Evolutionary conservation across 192 early-diverging fungal species (phyloP).

Genomic region (Coemansia sp.): DNA sequence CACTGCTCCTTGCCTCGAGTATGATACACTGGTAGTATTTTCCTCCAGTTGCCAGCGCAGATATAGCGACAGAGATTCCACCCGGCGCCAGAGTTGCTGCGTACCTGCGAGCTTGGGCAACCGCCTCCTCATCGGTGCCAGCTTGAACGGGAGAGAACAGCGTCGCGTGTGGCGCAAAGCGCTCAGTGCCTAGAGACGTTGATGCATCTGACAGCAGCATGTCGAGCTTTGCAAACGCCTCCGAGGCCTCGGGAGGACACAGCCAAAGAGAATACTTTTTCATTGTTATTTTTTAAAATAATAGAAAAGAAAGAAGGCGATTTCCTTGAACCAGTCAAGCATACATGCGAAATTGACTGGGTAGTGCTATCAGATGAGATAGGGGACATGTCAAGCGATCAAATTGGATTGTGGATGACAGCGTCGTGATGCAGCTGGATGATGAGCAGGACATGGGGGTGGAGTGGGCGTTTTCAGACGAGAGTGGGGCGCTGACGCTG

Average conservation of each 20-base stretch:
- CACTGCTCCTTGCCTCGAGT: slow-evolving; percentile 7
- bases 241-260: slow-evolving; percentile 20
- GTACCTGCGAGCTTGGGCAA: slow-evolving; percentile 20
- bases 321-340: no score
- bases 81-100: slow-evolving; percentile 7
- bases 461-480: slow-evolving; percentile 44
- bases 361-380: no score
- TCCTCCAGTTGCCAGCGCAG: slow-evolving; percentile 9
- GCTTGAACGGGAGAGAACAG: slow-evolving; percentile 36
- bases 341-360: no score
- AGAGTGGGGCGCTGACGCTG: slow-evolving; percentile 45
- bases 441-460: slow-evolving; percentile 59
- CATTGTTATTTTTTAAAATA: background rate
- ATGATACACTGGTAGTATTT: slow-evolving; percentile 42
- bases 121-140: slow-evolving; percentile 11
- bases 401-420: slow-evolving; percentile 70
- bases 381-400: no score
- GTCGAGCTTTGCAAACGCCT: background rate
- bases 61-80: slow-evolving; percentile 17
- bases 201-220: slow-evolving; percentile 12
- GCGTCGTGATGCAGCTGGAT: slow-evolving; percentile 60
- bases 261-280: slow-evolving; percentile 50
- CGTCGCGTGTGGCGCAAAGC: slow-evolving; percentile 35
- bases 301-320: background rate
- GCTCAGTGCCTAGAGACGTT: slow-evolving; percentile 7